Base-by-base conservation (phyloP, 805 yeast genomes). In the Suhomyces emberorum region DNA sequence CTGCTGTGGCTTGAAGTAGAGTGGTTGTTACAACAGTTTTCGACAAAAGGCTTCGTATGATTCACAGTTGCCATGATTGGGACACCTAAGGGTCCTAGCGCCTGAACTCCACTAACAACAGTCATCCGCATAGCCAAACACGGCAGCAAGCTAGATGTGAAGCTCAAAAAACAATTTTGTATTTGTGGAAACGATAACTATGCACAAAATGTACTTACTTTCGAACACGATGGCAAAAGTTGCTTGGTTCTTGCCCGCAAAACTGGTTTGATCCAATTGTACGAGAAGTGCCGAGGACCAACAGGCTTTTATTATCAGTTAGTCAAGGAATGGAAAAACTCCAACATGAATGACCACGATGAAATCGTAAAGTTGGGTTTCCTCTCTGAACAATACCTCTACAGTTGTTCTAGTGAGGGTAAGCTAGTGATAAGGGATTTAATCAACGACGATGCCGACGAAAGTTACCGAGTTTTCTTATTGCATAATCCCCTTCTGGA, bases 291-390 rank as follows among this genome's bases (percentile, higher is more conserved):
- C 12, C 26, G 26, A 5, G 8, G 26, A 11, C 15, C 19, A 9
- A 7, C 21, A 9, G 35, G 36, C 18, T 15, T 18, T 18, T 39
- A 30, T 28, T 57, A 43, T 35, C 51, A 52, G 32, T 40, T 61
- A 15, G 46, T 48, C 30, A 61, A 61, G 35, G 67, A 62, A 36
- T 63, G 68, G 68, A 57, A 59, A 37, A 59, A 60, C 44, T 42
- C 55, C 14, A 45, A 40, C 32, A 23, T 44, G 42, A 47, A 43
- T 31, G 29, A 42, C 7, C 39, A 41, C 5, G 68, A 63, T 39
- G 48, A 45, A 16, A 47, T 63, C 15, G 48, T 57, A 8, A 36
- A 51, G 6, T 29, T 59, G 6, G 65, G 63, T 3, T 42, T 59
- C 16, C 33, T 59, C 17, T 42, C 51, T 23, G 38, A 52, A 22